These are phyloP conservation scores for Populus hybrid DNA, from an alignment of 441 rosid species.

Conservation along the genomic window DNA sequence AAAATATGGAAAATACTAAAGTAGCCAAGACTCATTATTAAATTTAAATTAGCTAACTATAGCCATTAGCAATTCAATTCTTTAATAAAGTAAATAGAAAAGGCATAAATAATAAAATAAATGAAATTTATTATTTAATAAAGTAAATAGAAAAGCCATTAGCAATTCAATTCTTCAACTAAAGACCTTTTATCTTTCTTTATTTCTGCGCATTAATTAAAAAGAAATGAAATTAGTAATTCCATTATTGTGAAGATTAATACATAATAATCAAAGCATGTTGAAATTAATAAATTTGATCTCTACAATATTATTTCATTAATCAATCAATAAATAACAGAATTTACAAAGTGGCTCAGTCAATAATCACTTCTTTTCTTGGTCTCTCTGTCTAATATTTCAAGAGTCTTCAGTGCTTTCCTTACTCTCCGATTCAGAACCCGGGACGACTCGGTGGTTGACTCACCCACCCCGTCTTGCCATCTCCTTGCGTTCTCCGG, in stretches of 20 bases:
- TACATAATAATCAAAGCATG: neutral
- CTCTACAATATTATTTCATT: constrained; percentile 20
- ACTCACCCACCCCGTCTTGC: constrained; percentile 48
- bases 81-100: no score
- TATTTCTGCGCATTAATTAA: neutral
- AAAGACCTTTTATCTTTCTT: neutral
- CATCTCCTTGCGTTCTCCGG: constrained; percentile 50
- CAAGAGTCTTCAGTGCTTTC: neutral
- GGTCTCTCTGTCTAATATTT: constrained; percentile 5
- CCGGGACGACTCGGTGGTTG: constrained; percentile 74
- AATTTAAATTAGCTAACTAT: no score
- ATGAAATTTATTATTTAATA: no score
- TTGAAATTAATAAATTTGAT: constrained; percentile 1
- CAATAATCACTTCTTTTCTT: constrained; percentile 12
- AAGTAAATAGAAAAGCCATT: no score
- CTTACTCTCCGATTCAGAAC: constrained; percentile 38
- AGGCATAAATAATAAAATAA: no score
- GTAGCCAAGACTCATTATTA: no score
- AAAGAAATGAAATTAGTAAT: neutral
- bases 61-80: no score
- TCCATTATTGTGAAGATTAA: neutral
- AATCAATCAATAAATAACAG: constrained; percentile 26
- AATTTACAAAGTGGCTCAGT: constrained; percentile 27
- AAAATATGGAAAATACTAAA: no score
- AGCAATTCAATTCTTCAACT: no score